These are phyloP conservation scores for Trichosporon ovoides DNA, from an alignment of 1,284 basidiomycete species.

Conservation along the genomic window DNA sequence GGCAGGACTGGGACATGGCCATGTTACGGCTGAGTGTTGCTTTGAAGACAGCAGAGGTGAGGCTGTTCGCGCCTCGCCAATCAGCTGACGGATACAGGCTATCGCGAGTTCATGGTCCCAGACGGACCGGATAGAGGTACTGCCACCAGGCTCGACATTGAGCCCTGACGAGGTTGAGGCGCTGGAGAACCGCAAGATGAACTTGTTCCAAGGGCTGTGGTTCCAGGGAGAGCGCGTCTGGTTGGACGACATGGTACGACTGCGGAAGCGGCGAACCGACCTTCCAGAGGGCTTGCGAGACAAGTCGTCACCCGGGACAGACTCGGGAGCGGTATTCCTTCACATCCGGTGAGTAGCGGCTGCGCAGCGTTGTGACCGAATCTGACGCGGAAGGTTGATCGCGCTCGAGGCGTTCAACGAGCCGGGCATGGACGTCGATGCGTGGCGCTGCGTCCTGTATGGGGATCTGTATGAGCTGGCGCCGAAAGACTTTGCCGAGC, in stretches of 20 bases:
- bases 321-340: constrained; percentile 27
- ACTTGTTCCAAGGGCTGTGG: constrained; percentile 65
- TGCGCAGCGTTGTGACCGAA: not conserved
- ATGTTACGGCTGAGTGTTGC: constrained; percentile 32
- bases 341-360: constrained; percentile 29
- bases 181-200: constrained; percentile 27
- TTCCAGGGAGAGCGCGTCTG: constrained; percentile 85
- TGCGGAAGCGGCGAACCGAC: constrained; percentile 44
- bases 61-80: constrained; percentile 4
- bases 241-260: constrained; percentile 73
- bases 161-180: constrained; percentile 26
- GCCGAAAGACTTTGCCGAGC: not conserved
- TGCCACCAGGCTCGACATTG: constrained; percentile 11
- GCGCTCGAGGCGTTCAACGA: constrained; percentile 23
- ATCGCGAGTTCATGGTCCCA: constrained; percentile 36
- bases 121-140: constrained; percentile 36
- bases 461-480: constrained; percentile 38
- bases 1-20: constrained; percentile 26
- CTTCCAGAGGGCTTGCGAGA: constrained; percentile 25
- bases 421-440: not conserved
- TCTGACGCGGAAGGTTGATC: constrained; percentile 22
- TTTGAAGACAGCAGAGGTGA: constrained; percentile 30
- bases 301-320: constrained; percentile 21
- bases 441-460: constrained; percentile 34
- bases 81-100: constrained; percentile 21